These are phyloP conservation scores for Teratosphaeria epicoccoides DNA, from an alignment of 2,329 filamentous ascomycete genomes.

Conservation along the genomic window DNA sequence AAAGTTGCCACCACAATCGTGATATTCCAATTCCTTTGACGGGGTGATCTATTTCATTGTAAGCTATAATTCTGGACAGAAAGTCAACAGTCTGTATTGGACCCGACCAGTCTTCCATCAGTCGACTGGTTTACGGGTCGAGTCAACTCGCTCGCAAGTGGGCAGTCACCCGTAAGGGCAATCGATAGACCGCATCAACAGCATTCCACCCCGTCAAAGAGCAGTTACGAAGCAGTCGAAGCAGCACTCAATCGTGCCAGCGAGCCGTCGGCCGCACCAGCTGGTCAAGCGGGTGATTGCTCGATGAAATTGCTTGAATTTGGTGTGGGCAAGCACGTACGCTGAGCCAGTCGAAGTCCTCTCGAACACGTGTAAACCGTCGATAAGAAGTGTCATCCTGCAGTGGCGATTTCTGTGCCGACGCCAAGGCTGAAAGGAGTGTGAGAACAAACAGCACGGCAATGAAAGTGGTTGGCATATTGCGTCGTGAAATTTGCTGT, in stretches of 20 bases:
- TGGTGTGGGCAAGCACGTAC: background rate
- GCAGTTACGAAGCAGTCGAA: too few relatives aligned
- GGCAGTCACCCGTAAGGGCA: too few relatives aligned
- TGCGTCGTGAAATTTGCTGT: background rate
- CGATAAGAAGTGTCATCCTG: background rate
- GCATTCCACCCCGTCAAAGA: too few relatives aligned
- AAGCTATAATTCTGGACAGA: background rate
- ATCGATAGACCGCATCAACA: too few relatives aligned
- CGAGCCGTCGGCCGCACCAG: too few relatives aligned
- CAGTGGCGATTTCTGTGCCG: background rate
- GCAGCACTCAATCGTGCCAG: too few relatives aligned
- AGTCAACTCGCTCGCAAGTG: too few relatives aligned
- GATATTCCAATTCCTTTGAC: background rate
- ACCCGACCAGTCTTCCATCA: too few relatives aligned
- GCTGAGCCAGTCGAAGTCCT: background rate
- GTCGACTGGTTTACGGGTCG: too few relatives aligned
- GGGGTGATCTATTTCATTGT: background rate
- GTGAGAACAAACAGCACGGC: background rate
- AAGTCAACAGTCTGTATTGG: too few relatives aligned
- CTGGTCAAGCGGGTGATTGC: too few relatives aligned
- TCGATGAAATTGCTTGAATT: too few relatives aligned
- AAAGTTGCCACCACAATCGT: constrained; percentile 33
- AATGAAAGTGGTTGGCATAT: background rate
- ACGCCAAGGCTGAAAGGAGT: background rate
- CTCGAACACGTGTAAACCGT: background rate